Base-by-base conservation (phyloP, 2,329 filamentous ascomycete genomes). In the Falciphora oryzae region DNA sequence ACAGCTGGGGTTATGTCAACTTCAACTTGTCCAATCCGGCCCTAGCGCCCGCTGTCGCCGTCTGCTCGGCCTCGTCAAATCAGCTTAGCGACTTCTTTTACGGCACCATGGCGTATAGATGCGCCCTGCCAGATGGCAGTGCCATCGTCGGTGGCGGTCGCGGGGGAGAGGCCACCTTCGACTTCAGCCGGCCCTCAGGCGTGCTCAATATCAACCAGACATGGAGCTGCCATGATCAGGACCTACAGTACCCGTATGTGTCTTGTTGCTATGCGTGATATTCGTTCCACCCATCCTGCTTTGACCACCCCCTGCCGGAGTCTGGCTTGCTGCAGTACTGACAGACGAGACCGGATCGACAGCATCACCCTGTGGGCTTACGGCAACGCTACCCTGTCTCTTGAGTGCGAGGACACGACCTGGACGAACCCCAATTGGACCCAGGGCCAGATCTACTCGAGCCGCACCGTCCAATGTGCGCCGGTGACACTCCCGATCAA, bases 1-100 rank as follows among this genome's bases (percentile, higher is more conserved):
- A 79, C 71, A 77, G 77, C 2, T 77, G 73, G 72, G 82, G 81
- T 61, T 75, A 76, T 65, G 77, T 80, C 66, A 75, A 74, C 70
- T 85, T 85, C 74, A 80, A 78, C 66, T 73, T 84, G n/a, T 69
- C 72, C 64, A 84, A 83, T 76, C 74, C 77, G 18, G 79, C 75
- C 38, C 68, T 82, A 53, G 67, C 73, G 56, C 69, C 67, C 28
- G 71, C 75, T 11, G 59, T 62, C 63, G 44, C 68, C 7, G 61
- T 66, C 35, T 85, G 83, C 77, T 67, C 66, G 32, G 80, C 74
- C 59, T 18, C 67, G 27, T 83, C 79, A 71, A 73, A 67, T 67
- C 75, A 77, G 72, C 76, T 83, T 6, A 66, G 62, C 13, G 78
- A 82, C 68, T 84, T 82, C 71, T 85, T 83, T 74, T 82, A 81